Conservation (phyloP, 2,329 filamentous ascomycete species). For the Aureobasidium sp. region DNA sequence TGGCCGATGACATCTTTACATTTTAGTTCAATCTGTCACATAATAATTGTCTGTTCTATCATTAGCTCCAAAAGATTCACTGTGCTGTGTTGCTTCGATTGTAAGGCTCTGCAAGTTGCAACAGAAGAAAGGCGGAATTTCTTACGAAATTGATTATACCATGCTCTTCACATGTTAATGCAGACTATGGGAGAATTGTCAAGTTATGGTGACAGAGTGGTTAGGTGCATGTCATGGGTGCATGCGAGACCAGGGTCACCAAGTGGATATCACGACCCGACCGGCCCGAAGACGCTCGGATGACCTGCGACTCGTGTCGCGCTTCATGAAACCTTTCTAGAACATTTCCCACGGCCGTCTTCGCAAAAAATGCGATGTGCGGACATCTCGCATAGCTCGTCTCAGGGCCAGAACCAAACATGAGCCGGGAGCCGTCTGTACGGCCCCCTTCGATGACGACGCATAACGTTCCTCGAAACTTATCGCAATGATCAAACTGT, state of each 20-base stretch:
- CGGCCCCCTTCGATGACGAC: background rate
- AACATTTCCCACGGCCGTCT: background rate
- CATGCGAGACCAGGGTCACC: no score
- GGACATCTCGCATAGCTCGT: background rate
- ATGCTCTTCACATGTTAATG: no score
- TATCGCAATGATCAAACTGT: background rate
- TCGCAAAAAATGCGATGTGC: background rate
- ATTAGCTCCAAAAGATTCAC: no score
- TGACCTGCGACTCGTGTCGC: background rate
- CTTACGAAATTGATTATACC: no score
- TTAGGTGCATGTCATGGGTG: no score
- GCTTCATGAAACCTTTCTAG: constrained; percentile 11
- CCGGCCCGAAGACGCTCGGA: background rate
- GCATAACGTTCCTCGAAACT: background rate
- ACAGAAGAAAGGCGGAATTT: no score
- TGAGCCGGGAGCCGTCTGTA: background rate
- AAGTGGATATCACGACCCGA: no score
- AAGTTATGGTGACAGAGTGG: no score
- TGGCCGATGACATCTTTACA: constrained; percentile 92
- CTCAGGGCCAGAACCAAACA: background rate
- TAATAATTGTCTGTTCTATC: no score
- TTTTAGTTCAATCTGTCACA: constrained; percentile 51
- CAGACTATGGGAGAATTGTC: no score
- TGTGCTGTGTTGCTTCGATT: no score
- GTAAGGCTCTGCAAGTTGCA: no score